Evolutionary conservation across 768 basidiomycete genomes (phyloP).

Genomic region (Trametes cubensis): DNA sequence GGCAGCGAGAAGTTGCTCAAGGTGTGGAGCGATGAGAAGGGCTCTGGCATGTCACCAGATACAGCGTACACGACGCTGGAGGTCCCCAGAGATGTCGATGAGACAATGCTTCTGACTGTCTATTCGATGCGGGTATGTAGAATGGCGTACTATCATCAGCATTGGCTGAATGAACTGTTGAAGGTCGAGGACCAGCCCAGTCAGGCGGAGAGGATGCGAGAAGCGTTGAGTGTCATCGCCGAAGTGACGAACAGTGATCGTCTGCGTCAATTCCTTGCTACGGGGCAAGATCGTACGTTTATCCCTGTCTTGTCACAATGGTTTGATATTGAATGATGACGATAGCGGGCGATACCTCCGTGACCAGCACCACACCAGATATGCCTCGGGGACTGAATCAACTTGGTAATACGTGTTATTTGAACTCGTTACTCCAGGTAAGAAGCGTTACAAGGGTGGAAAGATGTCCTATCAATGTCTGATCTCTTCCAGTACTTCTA

Average conservation of each 20-base stretch:
- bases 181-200: conserved; percentile 74
- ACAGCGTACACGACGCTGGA: conserved; percentile 75
- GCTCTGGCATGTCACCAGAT: conserved; percentile 64
- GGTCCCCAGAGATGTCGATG: conserved; percentile 70
- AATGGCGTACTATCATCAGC: conserved; percentile 5
- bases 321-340: not conserved
- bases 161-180: conserved; percentile 12
- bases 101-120: conserved; percentile 75
- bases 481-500: conserved; percentile 77
- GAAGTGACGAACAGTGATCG: conserved; percentile 75
- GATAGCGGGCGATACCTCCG: conserved; percentile 66
- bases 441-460: conserved; percentile 1
- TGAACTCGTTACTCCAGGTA: conserved; percentile 79
- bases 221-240: conserved; percentile 74
- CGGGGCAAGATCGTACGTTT: conserved; percentile 75
- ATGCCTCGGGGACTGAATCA: conserved; percentile 87
- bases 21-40: conserved; percentile 57
- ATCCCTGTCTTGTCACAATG: not conserved
- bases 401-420: conserved; percentile 85
- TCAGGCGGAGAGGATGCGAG: conserved; percentile 69
- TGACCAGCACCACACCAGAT: conserved; percentile 54
- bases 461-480: conserved; percentile 1
- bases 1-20: conserved; percentile 52
- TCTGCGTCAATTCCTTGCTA: conserved; percentile 62
- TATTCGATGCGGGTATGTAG: conserved; percentile 66